Evolutionary conservation across 192 early-diverging fungal genomes (phyloP).

Genomic region (Coemansia sp.): DNA sequence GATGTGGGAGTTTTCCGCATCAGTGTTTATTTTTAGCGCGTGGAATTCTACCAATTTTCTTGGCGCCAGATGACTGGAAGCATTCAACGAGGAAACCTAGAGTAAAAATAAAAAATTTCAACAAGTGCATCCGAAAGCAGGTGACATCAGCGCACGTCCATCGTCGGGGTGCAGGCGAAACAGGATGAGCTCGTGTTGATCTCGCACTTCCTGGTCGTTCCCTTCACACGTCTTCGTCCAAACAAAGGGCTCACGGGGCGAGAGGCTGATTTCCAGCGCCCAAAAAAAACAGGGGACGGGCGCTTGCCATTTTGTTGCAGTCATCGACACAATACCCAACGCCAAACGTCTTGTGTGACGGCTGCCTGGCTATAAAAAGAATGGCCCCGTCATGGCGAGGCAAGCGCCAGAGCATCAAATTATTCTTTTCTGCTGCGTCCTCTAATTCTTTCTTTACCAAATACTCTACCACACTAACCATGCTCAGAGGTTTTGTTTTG

Average conservation of each 20-base stretch:
- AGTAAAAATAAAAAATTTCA: too few species aligned
- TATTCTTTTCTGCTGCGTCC: neutral
- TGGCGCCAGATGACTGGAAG: neutral
- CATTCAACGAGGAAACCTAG: neutral
- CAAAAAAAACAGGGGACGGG: neutral
- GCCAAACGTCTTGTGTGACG: neutral
- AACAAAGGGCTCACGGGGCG: neutral
- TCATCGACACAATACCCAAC: neutral
- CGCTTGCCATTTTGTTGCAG: neutral
- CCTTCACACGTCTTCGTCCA: neutral
- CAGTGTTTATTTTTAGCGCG: neutral
- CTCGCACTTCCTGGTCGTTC: neutral
- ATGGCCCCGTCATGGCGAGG: neutral
- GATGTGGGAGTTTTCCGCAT: neutral
- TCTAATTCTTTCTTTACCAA: neutral
- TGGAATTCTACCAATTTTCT: neutral
- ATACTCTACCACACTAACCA: conserved; percentile 1
- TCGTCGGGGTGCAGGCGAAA: neutral
- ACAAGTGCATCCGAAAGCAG: neutral
- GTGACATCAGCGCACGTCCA: neutral
- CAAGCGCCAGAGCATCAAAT: neutral
- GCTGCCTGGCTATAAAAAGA: neutral
- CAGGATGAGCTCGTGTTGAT: neutral
- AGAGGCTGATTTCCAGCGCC: neutral
- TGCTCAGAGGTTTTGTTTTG: conserved; percentile 33